Evolutionary conservation across 2,329 filamentous ascomycete species (phyloP).

Genomic region (Talaromyces albobiverticillius): DNA sequence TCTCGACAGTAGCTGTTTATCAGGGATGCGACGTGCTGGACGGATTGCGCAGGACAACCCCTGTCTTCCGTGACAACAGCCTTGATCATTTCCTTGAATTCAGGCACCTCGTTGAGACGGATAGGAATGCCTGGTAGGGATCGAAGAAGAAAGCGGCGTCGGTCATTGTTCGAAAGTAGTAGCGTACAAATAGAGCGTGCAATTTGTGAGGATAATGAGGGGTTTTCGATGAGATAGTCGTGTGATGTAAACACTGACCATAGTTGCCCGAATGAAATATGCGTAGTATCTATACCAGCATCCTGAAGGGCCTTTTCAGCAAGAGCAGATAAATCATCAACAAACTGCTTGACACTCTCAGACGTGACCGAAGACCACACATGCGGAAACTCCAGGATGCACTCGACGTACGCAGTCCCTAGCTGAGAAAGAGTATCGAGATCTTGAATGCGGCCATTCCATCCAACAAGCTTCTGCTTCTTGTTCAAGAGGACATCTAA

Average conservation of each 20-base stretch:
- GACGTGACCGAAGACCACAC: slow-evolving; percentile 28
- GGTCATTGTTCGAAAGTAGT: slow-evolving; percentile 21
- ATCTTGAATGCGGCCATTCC: slow-evolving; percentile 38
- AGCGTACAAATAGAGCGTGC: slow-evolving; percentile 30
- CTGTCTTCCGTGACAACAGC: slow-evolving; percentile 29
- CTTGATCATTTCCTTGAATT: slow-evolving; percentile 34
- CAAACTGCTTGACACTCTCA: slow-evolving; percentile 30
- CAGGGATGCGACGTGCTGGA: slow-evolving; percentile 33
- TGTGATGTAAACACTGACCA: slow-evolving; percentile 38
- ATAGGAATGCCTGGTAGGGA: slow-evolving; percentile 36
- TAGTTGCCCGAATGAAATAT: slow-evolving; percentile 32
- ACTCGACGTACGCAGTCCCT: slow-evolving; percentile 33
- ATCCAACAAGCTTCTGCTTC: slow-evolving; percentile 16
- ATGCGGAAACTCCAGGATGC: slow-evolving; percentile 29
- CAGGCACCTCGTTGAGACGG: slow-evolving; percentile 32
- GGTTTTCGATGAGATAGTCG: slow-evolving; percentile 36
- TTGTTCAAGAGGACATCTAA: slow-evolving; percentile 22
- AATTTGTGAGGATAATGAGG: slow-evolving; percentile 33
- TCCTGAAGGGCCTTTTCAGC: slow-evolving; percentile 21
- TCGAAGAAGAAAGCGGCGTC: slow-evolving; percentile 25
- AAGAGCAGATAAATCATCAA: slow-evolving; percentile 31
- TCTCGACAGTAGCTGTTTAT: slow-evolving; percentile 22
- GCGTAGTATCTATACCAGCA: slow-evolving; percentile 14
- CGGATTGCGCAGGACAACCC: slow-evolving; percentile 22
- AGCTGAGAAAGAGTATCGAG: slow-evolving; percentile 29